Evolutionary conservation across 306 rosid genomes (phyloP).

Genomic region (Rosa multiflora): DNA sequence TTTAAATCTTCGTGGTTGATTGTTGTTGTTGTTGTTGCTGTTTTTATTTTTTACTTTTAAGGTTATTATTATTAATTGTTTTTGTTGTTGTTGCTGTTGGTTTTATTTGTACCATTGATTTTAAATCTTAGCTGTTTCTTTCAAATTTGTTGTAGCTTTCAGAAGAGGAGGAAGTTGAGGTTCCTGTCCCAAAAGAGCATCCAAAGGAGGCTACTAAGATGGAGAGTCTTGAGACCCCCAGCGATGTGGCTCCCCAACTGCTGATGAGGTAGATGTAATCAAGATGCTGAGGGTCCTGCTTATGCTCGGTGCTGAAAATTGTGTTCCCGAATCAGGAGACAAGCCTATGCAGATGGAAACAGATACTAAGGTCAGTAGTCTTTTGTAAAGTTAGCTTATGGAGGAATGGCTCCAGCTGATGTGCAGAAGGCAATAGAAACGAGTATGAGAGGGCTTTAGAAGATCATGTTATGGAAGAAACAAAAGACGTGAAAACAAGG

Average conservation of each 20-base stretch:
- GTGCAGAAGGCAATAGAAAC: slow-evolving; percentile 80
- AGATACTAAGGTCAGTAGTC: slow-evolving; percentile 64
- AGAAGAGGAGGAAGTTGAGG: slow-evolving; percentile 91
- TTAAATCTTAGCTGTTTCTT: neutral
- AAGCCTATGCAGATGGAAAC: slow-evolving; percentile 91
- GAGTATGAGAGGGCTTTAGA: slow-evolving; percentile 98
- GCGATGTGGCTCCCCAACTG: slow-evolving; percentile 36
- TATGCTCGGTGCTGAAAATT: slow-evolving; percentile 54
- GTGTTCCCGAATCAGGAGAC: no score
- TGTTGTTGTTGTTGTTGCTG: no score
- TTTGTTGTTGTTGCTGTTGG: neutral
- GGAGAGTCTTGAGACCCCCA: slow-evolving; percentile 68
- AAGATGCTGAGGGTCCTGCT: slow-evolving; percentile 49
- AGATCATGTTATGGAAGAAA: slow-evolving; percentile 96
- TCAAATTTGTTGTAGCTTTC: slow-evolving; percentile 44
- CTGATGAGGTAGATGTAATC: slow-evolving; percentile 55
- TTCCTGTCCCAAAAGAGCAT: slow-evolving; percentile 61
- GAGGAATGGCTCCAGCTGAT: slow-evolving; percentile 60
- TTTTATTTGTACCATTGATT: neutral
- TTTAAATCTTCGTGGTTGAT: no score
- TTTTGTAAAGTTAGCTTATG: slow-evolving; percentile 66
- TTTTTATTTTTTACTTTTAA: neutral
- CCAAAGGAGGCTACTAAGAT: slow-evolving; percentile 52
- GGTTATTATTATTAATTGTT: neutral
- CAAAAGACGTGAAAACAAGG: slow-evolving; percentile 75